phyloP scores from a whole-genome alignment of 2,329 filamentous ascomycete species.

The Colletotrichum sp. region DNA sequence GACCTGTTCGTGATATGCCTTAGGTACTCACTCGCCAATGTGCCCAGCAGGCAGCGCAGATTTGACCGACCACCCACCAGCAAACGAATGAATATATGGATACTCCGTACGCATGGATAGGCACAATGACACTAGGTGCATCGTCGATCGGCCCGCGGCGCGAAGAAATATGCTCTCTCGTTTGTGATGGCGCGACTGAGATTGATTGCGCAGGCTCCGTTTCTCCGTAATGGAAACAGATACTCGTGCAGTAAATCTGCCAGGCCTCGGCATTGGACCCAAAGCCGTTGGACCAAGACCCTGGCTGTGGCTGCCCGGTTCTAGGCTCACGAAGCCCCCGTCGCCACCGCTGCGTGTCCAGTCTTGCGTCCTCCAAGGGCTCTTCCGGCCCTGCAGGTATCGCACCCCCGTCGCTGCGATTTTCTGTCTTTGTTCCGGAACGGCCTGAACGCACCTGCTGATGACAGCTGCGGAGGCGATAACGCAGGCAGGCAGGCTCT shows the following conservation, averaged over 20 bases:
- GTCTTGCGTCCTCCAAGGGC: neutral
- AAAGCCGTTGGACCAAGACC: neutral
- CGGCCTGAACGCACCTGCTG: neutral
- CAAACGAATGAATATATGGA: neutral
- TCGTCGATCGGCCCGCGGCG: neutral
- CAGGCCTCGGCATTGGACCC: neutral
- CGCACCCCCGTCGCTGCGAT: neutral
- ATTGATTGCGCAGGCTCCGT: neutral
- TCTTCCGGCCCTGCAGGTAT: neutral
- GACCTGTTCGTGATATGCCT: neutral
- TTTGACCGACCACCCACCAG: neutral
- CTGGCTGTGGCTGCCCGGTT: neutral
- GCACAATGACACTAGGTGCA: neutral
- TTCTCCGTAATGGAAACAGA: neutral
- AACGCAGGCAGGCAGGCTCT: neutral
- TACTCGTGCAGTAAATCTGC: neutral
- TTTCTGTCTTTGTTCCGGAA: neutral
- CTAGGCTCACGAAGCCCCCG: neutral
- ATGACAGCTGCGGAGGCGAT: neutral
- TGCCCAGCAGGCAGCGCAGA: neutral
- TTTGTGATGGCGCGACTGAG: neutral
- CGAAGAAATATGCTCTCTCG: neutral
- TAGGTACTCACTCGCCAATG: neutral
- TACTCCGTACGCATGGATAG: neutral
- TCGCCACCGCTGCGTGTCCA: neutral